Base-by-base conservation (phyloP, 805 yeast species). In the Lachancea sp. region DNA sequence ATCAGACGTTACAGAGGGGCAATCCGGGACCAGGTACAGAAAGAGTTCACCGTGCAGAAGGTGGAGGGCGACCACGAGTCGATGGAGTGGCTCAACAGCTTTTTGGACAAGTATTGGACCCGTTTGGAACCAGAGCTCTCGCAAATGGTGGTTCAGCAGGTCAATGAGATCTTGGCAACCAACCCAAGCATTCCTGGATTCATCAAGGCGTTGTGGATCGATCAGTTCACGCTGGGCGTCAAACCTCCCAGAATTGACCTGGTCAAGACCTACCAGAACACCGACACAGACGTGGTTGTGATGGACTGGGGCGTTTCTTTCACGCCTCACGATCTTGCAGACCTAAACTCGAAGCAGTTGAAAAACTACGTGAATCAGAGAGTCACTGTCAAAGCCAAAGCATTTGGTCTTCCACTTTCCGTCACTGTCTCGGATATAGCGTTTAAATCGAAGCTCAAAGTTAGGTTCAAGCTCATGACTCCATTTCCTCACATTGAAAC, bases 221-320 rank as follows among this genome's bases (percentile, higher is more conserved):
- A 86, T 62, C 77, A 86, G 48, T 82, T 93, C 62, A 93, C 98
- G 7, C 76, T 84, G 15, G 99, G 99, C 50, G 82, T 96, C 5
- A 93, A 93, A 68, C 96, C 99, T 9, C 96, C 96, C 29, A 78
- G 99, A 63, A 74, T 93, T 49, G 97, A 93, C 60, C 73, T 74
- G 51, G 97, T 91, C 16, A 86, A 93, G 61, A 86, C 97, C 2
- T 78, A 89, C 58, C 85, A 82, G 40, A 86, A 91, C 51, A 91
- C 97, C n/a, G 82, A 79, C 26, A 85, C 84, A 50, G 96, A 91
- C 59, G 83, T 93, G 42, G 95, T 91, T 10, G 96, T 95, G 43
- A 93, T 93, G 96, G 99, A 93, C 66, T 91, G 97, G 97, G 84
- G 81, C 35, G 77, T 85, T 36, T 85, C 96, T 1, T 87, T 90